Percentiles rank a stretch among this genome's conserved stretches.
Evolutionary conservation across 2,329 filamentous ascomycete species (phyloP).

Genomic region (Sclerotinia spermophila): DNA sequence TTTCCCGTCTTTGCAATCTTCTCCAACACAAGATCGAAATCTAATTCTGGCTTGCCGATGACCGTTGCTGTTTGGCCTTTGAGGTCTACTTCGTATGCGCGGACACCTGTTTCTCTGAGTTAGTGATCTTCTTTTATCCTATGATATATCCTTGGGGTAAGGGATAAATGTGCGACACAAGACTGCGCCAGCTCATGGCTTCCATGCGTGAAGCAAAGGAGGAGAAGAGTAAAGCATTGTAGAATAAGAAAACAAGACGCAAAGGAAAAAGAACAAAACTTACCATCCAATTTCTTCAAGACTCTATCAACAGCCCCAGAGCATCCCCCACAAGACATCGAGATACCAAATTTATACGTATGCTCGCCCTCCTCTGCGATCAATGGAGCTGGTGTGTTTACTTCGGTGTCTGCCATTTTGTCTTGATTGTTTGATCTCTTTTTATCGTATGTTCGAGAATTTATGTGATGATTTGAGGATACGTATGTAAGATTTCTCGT

Average conservation of each 20-base stretch:
- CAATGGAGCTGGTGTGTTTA: constrained; percentile 8
- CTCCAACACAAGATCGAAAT: constrained; percentile 76
- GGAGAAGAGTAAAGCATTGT: neutral
- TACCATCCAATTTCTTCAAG: constrained; percentile 86
- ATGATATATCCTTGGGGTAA: neutral
- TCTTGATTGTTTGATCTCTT: neutral
- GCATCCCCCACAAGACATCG: constrained; percentile 95
- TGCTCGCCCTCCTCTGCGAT: constrained; percentile 44
- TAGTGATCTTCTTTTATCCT: neutral
- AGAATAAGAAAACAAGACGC: constrained; percentile 16
- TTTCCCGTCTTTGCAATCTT: constrained; percentile 97
- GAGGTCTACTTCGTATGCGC: constrained; percentile 82
- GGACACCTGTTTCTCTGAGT: constrained; percentile 59
- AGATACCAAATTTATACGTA: constrained; percentile 92
- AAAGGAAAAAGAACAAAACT: no score
- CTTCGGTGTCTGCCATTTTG: constrained; percentile 15
- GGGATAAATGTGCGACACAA: neutral
- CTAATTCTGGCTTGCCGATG: constrained; percentile 62
- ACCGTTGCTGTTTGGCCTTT: constrained; percentile 81
- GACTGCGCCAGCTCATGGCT: neutral
- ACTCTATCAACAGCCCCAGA: constrained; percentile 90
- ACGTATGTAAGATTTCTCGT: no score
- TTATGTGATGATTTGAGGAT: neutral
- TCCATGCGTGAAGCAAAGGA: neutral
- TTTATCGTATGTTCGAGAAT: neutral